These are phyloP conservation scores for Trichaptum fuscoviolaceum DNA, from an alignment of 768 basidiomycete species.

Conservation along the genomic window DNA sequence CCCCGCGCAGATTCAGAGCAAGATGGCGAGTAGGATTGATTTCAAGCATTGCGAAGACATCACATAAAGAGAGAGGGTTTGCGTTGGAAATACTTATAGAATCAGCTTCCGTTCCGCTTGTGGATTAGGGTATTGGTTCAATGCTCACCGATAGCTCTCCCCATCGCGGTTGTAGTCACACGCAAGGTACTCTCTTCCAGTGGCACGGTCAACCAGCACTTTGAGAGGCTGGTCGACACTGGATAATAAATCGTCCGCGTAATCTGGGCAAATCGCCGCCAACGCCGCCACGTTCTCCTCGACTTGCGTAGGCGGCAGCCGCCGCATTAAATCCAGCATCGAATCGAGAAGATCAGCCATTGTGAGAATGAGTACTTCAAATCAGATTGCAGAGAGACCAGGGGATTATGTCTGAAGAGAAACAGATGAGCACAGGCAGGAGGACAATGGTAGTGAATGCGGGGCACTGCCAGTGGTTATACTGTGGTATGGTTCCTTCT, in stretches of 20 bases:
- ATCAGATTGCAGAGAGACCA: neutral
- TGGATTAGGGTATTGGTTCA: neutral
- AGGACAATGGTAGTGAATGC: no score
- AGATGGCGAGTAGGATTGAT: neutral
- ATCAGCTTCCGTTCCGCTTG: neutral
- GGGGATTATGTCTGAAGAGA: neutral
- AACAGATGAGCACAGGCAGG: neutral
- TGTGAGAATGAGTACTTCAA: conserved; percentile 9
- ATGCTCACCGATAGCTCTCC: conserved; percentile 76
- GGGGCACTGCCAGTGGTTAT: no score
- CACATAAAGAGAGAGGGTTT: neutral
- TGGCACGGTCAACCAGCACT: conserved; percentile 70
- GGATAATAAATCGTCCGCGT: conserved; percentile 90
- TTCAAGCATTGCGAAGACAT: neutral
- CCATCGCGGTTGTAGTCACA: conserved; percentile 94
- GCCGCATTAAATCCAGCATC: conserved; percentile 93
- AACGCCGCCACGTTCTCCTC: conserved; percentile 84
- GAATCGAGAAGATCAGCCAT: conserved; percentile 83
- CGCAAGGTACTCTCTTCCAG: conserved; percentile 85
- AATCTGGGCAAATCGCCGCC: conserved; percentile 81
- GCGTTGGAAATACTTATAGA: neutral
- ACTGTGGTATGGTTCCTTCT: neutral
- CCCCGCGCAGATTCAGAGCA: conserved; percentile 6
- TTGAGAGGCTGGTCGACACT: conserved; percentile 94
- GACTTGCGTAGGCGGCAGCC: conserved; percentile 87